These are phyloP conservation scores for Aechmea fasciata DNA, from an alignment of 176 grass and related monocot species.

Conservation along the genomic window DNA sequence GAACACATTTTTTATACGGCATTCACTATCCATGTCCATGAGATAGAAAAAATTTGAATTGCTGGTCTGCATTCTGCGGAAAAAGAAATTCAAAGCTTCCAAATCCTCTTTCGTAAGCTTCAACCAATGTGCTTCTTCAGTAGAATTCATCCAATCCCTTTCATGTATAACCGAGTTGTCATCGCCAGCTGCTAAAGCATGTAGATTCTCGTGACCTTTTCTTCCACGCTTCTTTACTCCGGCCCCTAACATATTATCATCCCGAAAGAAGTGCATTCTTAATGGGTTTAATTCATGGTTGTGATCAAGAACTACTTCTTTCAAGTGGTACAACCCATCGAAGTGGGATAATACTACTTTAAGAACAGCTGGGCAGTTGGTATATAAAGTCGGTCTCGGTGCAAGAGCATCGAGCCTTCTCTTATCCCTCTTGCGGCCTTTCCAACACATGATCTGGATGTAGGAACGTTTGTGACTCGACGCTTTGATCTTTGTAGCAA, in stretches of 20 bases:
- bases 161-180: neutral
- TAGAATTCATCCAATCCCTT: conserved; percentile 4
- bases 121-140: neutral
- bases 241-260: conserved; percentile 8
- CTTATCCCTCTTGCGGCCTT: conserved; percentile 10
- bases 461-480: conserved; percentile 3
- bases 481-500: conserved; percentile 7
- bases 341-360: conserved; percentile 1
- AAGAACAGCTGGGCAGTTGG: conserved; percentile 3
- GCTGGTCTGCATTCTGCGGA: neutral
- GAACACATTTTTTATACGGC: conserved; percentile 7
- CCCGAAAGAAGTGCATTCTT: conserved; percentile 8
- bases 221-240: conserved; percentile 2
- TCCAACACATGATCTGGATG: conserved; percentile 14
- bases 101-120: conserved; percentile 8
- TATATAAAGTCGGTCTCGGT: conserved; percentile 9
- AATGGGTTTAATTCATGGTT: conserved; percentile 12
- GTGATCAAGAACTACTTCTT: conserved; percentile 14
- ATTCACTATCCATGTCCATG: neutral
- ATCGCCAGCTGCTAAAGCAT: neutral
- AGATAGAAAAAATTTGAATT: conserved; percentile 12
- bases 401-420: conserved; percentile 5
- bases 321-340: conserved; percentile 11
- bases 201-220: neutral
- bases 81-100: conserved; percentile 5